These are phyloP conservation scores for Penicillium sp. DNA, from an alignment of 2,329 filamentous ascomycete species.

Conservation along the genomic window DNA sequence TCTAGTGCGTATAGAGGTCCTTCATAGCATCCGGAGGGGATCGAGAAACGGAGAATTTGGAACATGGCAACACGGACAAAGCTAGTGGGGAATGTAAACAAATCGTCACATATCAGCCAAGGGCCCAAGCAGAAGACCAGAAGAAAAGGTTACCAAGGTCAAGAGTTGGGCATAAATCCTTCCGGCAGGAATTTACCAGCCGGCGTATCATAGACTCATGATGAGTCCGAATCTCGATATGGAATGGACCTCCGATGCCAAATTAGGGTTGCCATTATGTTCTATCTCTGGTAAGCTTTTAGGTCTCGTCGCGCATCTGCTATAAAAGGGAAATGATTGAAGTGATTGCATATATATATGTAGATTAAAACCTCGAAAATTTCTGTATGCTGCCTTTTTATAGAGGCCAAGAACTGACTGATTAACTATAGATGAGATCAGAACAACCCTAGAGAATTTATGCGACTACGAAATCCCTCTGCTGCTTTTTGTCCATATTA, in stretches of 20 bases:
- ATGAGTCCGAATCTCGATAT: background rate
- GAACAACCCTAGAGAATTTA: background rate
- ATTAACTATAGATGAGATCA: background rate
- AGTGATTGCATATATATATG: no score
- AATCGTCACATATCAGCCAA: background rate
- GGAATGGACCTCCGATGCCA: background rate
- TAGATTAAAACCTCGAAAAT: no score
- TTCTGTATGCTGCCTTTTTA: background rate
- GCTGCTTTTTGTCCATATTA: background rate
- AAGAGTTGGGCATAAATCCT: background rate
- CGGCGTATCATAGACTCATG: background rate
- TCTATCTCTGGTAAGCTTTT: background rate
- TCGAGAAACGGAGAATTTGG: background rate
- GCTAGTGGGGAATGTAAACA: background rate
- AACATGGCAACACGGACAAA: background rate
- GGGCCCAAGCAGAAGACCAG: background rate
- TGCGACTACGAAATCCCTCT: background rate
- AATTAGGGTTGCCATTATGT: background rate
- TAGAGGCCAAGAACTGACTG: background rate
- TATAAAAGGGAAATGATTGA: background rate
- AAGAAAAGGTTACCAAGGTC: background rate
- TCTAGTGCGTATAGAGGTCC: background rate
- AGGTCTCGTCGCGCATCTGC: background rate
- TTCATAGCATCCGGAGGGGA: background rate
- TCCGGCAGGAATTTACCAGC: background rate